phyloP scores from a whole-genome alignment of 257 asterid species.

The Solanum paucissectum region DNA sequence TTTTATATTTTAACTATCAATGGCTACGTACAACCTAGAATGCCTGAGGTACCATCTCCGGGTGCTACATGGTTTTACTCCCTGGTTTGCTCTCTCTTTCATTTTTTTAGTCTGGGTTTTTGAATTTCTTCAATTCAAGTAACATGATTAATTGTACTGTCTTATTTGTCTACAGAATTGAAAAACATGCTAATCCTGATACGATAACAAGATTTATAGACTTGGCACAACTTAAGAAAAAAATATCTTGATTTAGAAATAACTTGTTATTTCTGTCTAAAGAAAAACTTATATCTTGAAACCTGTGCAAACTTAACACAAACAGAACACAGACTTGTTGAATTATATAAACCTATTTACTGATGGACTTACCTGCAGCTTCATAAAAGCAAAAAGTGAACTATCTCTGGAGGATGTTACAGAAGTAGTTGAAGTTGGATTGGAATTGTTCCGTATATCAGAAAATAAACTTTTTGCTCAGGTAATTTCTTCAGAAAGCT shows the following conservation, averaged over 20 bases:
- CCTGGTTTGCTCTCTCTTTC: not conserved
- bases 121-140: not conserved
- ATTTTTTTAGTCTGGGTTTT: not conserved
- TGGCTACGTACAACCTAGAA: not conserved
- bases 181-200: not conserved
- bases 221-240: not conserved
- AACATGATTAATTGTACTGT: not conserved
- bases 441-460: slow-evolving; percentile 60
- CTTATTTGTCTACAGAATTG: not conserved
- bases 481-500: slow-evolving; percentile 35
- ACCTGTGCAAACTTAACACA: not conserved
- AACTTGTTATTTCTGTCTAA: not conserved
- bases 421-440: slow-evolving; percentile 51
- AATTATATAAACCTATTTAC: not conserved
- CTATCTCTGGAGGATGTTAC: slow-evolving; percentile 66
- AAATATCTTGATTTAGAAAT: not conserved
- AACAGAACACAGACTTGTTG: not conserved
- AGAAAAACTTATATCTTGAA: not conserved
- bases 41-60: not conserved
- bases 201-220: not conserved
- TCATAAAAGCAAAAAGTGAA: slow-evolving; percentile 84
- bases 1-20: not conserved
- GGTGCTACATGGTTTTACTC: not conserved
- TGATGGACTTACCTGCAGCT: slow-evolving; percentile 34
- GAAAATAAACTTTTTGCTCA: slow-evolving; percentile 70